Evolutionary conservation across 345 rosid genomes (phyloP).

Genomic region (Brassica carinata): DNA sequence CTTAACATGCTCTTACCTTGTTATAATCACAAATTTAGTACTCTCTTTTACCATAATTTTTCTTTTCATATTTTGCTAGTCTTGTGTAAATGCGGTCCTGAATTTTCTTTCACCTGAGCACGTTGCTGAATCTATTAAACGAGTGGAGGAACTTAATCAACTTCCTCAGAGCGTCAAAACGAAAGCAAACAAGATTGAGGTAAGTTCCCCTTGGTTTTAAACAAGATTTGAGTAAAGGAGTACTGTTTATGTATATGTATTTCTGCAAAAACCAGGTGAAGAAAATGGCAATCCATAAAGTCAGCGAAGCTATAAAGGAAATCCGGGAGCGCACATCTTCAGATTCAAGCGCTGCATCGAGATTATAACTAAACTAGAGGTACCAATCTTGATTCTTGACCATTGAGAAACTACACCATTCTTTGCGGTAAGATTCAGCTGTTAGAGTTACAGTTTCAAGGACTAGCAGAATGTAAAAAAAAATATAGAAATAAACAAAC

Average conservation of each 20-base stretch:
- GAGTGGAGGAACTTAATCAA: conserved; percentile 67
- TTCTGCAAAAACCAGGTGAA: conserved; percentile 58
- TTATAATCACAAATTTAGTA: background rate
- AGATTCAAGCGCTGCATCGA: conserved; percentile 31
- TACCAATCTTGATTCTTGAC: conserved; percentile 37
- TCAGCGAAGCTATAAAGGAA: conserved; percentile 68
- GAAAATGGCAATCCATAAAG: conserved; percentile 75
- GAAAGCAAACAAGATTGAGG: conserved; percentile 70
- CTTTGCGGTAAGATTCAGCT: conserved; percentile 15
- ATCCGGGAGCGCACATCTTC: conserved; percentile 69
- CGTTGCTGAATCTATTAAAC: conserved; percentile 56
- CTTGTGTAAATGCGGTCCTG: conserved; percentile 85
- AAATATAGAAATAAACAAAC: conserved; percentile 25
- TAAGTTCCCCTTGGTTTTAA: conserved; percentile 40
- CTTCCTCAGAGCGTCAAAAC: conserved; percentile 75
- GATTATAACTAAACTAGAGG: conserved; percentile 32
- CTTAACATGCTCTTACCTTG: background rate
- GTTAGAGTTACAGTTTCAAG: conserved; percentile 31
- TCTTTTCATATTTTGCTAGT: conserved; percentile 46
- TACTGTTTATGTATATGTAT: conserved; percentile 5
- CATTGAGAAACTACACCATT: conserved; percentile 17
- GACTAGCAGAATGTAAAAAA: conserved; percentile 30
- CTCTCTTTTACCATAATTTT: background rate
- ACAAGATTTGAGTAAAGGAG: conserved; percentile 52
- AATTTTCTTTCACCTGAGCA: conserved; percentile 91